phyloP scores from a whole-genome alignment of 441 rosid species.

The Sinapis alba region DNA sequence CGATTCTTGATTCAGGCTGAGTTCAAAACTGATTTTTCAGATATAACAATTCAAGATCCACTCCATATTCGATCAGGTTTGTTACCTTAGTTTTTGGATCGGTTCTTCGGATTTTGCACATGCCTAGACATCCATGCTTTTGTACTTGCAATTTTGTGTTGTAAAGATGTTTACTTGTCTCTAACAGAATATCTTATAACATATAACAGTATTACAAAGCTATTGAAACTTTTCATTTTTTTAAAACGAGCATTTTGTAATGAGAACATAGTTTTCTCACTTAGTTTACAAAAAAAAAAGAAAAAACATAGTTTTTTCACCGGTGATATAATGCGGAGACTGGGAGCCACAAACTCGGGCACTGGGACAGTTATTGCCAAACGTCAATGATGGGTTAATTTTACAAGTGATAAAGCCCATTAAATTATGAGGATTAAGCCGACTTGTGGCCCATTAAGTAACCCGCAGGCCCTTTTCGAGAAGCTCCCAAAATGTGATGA shows the following conservation, averaged over 20 bases:
- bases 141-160: constrained; percentile 58
- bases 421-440: neutral
- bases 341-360: neutral
- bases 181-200: neutral
- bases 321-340: neutral
- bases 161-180: constrained; percentile 85
- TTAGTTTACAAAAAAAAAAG: too few relatives aligned
- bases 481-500: constrained; percentile 26
- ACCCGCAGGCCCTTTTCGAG: neutral
- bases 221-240: neutral
- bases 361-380: neutral
- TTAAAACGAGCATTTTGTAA: too few relatives aligned
- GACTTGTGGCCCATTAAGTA: constrained; percentile 1
- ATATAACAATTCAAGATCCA: too few relatives aligned
- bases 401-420: neutral
- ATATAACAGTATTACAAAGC: neutral
- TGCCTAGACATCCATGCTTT: constrained; percentile 49
- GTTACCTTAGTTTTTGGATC: too few relatives aligned
- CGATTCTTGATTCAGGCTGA: too few relatives aligned
- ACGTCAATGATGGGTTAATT: neutral
- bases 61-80: too few relatives aligned
- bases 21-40: too few relatives aligned
- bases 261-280: too few relatives aligned
- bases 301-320: too few relatives aligned
- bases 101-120: too few relatives aligned